These are phyloP conservation scores for Arabidopsis arenosa DNA, from an alignment of 345 rosid species.

Conservation along the genomic window DNA sequence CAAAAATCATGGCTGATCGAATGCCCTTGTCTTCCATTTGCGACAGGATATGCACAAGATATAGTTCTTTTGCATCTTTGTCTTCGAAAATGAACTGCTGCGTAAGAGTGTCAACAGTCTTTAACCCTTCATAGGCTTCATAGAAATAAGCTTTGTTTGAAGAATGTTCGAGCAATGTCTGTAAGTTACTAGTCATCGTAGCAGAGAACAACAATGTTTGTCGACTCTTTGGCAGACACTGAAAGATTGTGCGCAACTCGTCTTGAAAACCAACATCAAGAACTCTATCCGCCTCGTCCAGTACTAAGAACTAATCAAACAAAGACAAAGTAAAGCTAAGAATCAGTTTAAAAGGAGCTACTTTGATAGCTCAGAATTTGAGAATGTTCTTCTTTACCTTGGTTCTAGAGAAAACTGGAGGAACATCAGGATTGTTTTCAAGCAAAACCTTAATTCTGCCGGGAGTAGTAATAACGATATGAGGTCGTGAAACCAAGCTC, in stretches of 20 bases:
- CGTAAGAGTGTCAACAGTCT: constrained; percentile 84
- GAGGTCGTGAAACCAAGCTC: constrained; percentile 72
- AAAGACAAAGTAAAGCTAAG: constrained; percentile 3
- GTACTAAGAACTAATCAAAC: constrained; percentile 72
- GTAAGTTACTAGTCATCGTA: constrained; percentile 84
- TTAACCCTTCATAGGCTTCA: constrained; percentile 93
- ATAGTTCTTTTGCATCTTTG: constrained; percentile 82
- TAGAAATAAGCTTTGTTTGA: constrained; percentile 90
- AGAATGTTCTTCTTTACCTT: constrained; percentile 53
- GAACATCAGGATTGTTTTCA: constrained; percentile 79
- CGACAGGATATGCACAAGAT: constrained; percentile 75
- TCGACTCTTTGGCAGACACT: constrained; percentile 72
- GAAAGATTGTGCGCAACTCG: constrained; percentile 70
- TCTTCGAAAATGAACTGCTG: constrained; percentile 79
- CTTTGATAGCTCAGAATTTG: constrained; percentile 3
- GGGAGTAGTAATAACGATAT: constrained; percentile 85
- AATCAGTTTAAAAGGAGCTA: not conserved
- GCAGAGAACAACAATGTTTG: constrained; percentile 95
- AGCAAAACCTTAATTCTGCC: constrained; percentile 89
- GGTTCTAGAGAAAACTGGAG: constrained; percentile 74
- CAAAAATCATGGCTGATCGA: constrained; percentile 90
- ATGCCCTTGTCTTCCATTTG: constrained; percentile 85
- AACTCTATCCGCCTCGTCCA: constrained; percentile 98
- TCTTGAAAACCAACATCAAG: constrained; percentile 96
- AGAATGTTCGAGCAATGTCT: constrained; percentile 72